Percentiles rank a stretch among this genome's conserved stretches.
These are phyloP conservation scores for Podospora pseudopauciseta DNA, from an alignment of 495 filamentous ascomycete genomes.

Conservation along the genomic window DNA sequence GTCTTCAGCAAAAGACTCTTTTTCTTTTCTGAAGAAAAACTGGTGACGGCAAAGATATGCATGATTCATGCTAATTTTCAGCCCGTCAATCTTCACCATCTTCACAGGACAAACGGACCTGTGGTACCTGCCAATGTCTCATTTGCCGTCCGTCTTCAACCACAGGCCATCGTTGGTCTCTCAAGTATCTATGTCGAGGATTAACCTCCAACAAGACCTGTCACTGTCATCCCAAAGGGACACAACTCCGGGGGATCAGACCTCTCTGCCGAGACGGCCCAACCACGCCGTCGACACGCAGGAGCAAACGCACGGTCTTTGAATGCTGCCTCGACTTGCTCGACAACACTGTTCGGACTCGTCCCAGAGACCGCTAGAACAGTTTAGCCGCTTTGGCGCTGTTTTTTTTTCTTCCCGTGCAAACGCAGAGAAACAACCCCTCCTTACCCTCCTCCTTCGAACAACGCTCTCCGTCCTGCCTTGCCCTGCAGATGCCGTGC, in stretches of 20 bases:
- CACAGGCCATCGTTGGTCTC: constrained; percentile 2
- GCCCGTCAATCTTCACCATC: constrained; percentile 1
- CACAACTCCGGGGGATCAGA: neutral
- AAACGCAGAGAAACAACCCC: constrained; percentile 10
- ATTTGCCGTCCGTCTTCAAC: neutral
- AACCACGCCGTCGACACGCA: neutral
- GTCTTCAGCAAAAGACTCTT: no score
- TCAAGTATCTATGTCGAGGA: neutral
- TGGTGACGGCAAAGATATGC: neutral
- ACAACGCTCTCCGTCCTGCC: neutral
- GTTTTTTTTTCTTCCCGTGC: constrained; percentile 5
- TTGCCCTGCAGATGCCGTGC: constrained; percentile 27
- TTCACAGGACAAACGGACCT: neutral
- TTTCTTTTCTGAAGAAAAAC: neutral
- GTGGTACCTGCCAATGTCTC: constrained; percentile 1
- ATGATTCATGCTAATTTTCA: constrained; percentile 15
- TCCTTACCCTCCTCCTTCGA: neutral
- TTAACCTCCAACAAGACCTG: neutral
- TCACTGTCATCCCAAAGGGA: neutral
- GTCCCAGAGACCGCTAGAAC: constrained; percentile 3
- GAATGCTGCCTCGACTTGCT: neutral
- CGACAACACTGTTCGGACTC: neutral
- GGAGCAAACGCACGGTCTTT: constrained; percentile 12
- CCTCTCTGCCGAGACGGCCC: constrained; percentile 8
- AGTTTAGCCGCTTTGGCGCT: constrained; percentile 10